Evolutionary conservation across 2,329 filamentous ascomycete genomes (phyloP).

Genomic region (Cladosporium oxysporum): DNA sequence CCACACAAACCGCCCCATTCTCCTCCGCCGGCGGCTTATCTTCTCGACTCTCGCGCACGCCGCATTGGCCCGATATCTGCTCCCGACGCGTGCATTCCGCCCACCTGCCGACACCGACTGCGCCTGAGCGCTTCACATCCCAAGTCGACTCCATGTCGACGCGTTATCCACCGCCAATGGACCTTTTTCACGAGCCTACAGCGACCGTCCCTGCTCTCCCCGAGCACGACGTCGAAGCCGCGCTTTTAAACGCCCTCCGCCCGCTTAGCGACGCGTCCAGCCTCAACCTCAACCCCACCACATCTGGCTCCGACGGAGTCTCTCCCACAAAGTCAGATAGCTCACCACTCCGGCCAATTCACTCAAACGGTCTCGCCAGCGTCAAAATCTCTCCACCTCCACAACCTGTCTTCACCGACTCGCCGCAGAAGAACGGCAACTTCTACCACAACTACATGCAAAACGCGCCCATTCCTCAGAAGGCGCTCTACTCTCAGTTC

Average conservation of each 20-base stretch:
- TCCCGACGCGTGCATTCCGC: conserved; percentile 16
- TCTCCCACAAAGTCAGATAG: conserved; percentile 71
- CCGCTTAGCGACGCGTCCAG: conserved; percentile 55
- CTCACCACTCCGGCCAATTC: conserved; percentile 62
- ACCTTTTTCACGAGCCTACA: conserved; percentile 61
- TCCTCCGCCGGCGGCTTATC: not conserved
- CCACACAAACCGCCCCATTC: not conserved
- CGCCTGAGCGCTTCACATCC: conserved; percentile 10
- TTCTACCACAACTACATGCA: conserved; percentile 41
- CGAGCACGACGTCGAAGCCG: conserved; percentile 53
- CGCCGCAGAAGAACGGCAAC: conserved; percentile 62
- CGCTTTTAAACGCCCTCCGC: conserved; percentile 50
- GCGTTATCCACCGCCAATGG: conserved; percentile 57
- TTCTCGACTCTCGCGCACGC: not conserved
- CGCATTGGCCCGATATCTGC: conserved; percentile 1
- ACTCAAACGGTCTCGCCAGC: conserved; percentile 65
- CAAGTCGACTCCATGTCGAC: conserved; percentile 49
- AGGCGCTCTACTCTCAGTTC: conserved; percentile 18
- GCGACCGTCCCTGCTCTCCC: conserved; percentile 36
- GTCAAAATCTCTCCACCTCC: conserved; percentile 67
- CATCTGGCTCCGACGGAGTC: conserved; percentile 55
- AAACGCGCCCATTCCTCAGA: conserved; percentile 25
- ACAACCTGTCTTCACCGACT: conserved; percentile 62
- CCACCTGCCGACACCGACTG: not conserved
- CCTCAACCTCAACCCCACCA: conserved; percentile 65